Evolutionary conservation across 2,329 filamentous ascomycete species (phyloP).

Genomic region (Beauveria scarabaeidicola): DNA sequence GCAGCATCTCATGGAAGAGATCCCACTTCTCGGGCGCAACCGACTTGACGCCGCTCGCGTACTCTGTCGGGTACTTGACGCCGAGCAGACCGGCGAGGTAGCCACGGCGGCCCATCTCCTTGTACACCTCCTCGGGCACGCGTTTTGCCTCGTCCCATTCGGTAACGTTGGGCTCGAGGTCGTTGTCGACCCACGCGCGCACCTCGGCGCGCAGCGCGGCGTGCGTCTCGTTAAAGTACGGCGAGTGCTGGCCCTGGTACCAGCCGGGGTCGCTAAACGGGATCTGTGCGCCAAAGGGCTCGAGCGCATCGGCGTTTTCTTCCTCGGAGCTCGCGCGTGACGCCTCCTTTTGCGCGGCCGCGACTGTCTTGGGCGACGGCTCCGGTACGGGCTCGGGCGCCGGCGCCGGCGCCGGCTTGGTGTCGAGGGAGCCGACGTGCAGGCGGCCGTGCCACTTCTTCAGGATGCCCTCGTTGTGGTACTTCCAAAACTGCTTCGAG

Average conservation of each 20-base stretch:
- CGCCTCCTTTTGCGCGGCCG: slow-evolving; percentile 36
- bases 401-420: slow-evolving; percentile 65
- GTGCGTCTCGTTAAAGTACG: slow-evolving; percentile 93
- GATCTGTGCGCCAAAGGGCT: slow-evolving; percentile 77
- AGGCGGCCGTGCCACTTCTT: slow-evolving; percentile 77
- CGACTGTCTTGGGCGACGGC: slow-evolving; percentile 27
- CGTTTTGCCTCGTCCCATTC: slow-evolving; percentile 97
- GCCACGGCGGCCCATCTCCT: slow-evolving; percentile 86
- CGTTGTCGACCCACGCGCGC: slow-evolving; percentile 81
- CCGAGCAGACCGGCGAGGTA: slow-evolving; percentile 91
- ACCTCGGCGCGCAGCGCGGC: slow-evolving; percentile 84
- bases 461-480: slow-evolving; percentile 77
- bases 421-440: slow-evolving; percentile 79
- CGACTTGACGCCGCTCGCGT: slow-evolving; percentile 61
- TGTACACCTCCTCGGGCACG: slow-evolving; percentile 84
- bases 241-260: slow-evolving; percentile 94
- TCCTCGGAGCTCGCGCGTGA: slow-evolving; percentile 20
- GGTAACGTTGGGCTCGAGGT: slow-evolving; percentile 82
- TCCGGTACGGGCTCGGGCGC: slow-evolving; percentile 35
- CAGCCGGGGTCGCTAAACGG: slow-evolving; percentile 89
- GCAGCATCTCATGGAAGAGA: slow-evolving; percentile 91
- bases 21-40: slow-evolving; percentile 90
- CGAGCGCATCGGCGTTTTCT: slow-evolving; percentile 62
- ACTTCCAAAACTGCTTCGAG: slow-evolving; percentile 62
- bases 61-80: slow-evolving; percentile 68